phyloP scores from a whole-genome alignment of 768 basidiomycete species.

The Leccinum truebloodii region DNA sequence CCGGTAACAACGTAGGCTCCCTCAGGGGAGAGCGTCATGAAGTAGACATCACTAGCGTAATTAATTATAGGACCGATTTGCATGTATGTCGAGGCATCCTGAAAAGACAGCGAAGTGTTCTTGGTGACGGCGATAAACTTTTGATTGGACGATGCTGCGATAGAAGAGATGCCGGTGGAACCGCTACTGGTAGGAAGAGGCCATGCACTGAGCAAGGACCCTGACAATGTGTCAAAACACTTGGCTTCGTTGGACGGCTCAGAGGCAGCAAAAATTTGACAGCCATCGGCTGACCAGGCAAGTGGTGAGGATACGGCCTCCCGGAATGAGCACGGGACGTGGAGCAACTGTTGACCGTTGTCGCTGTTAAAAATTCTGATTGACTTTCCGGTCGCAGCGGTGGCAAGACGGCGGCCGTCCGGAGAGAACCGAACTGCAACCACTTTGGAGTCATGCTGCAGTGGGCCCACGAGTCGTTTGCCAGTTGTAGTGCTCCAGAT shows the following conservation, averaged over 20 bases:
- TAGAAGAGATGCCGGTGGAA: no score
- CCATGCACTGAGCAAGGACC: background rate
- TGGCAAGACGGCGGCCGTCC: no score
- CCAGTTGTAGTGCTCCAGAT: background rate
- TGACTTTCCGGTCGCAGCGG: no score
- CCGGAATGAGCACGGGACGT: background rate
- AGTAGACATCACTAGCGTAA: no score
- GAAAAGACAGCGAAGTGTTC: no score
- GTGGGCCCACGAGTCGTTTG: background rate
- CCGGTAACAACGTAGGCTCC: no score
- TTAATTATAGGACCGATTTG: no score
- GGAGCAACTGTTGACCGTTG: background rate
- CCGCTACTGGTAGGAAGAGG: background rate
- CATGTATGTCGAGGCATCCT: no score
- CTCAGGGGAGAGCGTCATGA: no score
- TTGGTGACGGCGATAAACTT: background rate
- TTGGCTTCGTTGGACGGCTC: background rate
- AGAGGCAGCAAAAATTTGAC: background rate
- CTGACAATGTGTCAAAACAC: no score
- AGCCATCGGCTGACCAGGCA: background rate
- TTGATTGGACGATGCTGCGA: background rate
- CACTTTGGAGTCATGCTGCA: background rate
- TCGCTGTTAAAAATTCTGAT: background rate
- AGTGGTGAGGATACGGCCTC: background rate
- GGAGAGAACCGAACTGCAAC: background rate